Evolutionary conservation across 129 eudicot genomes (phyloP), one percentile per base, ranked within the genome.

Genomic region (Flaveria sonorensis): DNA sequence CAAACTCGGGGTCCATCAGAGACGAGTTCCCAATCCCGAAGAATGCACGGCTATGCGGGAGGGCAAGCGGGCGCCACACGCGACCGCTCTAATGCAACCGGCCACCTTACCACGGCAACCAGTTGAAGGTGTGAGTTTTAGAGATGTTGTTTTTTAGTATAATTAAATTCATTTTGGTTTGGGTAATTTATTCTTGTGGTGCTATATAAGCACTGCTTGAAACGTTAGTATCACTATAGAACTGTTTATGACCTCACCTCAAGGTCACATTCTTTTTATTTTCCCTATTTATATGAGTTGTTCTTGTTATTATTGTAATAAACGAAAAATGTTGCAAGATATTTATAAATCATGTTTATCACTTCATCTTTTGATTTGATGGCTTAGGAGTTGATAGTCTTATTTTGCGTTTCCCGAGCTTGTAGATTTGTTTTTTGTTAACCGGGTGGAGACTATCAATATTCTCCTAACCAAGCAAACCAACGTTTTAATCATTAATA

Each of bases 21-120:
- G 98, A 93, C 47, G 98, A 93, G 66, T 88, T 55, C 66, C 98
- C 98, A 0, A 93, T 93, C 66, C 98, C 98, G 13, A 93, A 83
- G 82, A 90, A 90, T 55, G 91, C 98, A 36, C 89, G 87, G 71
- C 81, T 91, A 20, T 93, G 98, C 61, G 98, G 98, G 28, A 74
- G 87, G 84, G 98, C 97, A 2, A 45, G 82, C 1, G 97, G n/a
- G 7, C 85, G 89, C 70, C 98, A 81, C 80, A 93, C 98, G 42
- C 86, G 98, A 6, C 98, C 98, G 18, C 81, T 91, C 3, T 90
- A 46, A 87, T 50, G 12, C 42, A 18, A 56, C 4, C 24, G 13
- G 28, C 9, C 2, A 32, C 16, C 16, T 4, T 8, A n/a, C n/a
- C 71, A 45, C 71, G 18, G 21, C 42, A 13, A 15, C 14, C 55